Evolutionary conservation across 2,329 filamentous ascomycete species (phyloP).

Genomic region (Colletotrichum chrysophilum): DNA sequence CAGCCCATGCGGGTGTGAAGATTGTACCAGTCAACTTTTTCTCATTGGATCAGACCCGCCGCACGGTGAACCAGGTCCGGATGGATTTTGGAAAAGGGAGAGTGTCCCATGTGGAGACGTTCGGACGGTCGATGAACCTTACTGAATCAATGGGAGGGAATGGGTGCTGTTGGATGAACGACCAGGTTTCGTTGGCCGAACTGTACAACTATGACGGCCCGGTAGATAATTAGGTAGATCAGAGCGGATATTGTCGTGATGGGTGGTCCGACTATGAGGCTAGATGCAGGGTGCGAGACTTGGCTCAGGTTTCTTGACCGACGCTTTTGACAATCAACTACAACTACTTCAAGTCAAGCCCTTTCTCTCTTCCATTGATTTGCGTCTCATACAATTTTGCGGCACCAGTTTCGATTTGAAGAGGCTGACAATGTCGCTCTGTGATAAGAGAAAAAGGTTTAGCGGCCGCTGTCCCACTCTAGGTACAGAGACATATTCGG

Average conservation of each 20-base stretch:
- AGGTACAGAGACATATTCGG: neutral
- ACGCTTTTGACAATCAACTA: neutral
- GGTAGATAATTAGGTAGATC: neutral
- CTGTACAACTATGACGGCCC: neutral
- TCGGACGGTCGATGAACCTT: neutral
- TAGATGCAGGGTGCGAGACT: neutral
- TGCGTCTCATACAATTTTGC: neutral
- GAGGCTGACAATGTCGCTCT: neutral
- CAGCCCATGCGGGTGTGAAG: conserved; percentile 43
- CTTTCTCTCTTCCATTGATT: neutral
- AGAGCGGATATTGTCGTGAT: neutral
- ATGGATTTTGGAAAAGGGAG: conserved; percentile 34
- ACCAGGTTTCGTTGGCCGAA: neutral
- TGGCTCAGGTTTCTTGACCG: neutral
- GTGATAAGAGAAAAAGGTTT: neutral
- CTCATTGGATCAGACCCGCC: conserved; percentile 26
- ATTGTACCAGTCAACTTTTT: conserved; percentile 48
- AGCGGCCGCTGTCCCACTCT: neutral
- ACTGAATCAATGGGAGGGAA: neutral
- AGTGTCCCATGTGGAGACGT: neutral
- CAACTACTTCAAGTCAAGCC: neutral
- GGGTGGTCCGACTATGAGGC: neutral
- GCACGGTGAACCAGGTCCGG: conserved; percentile 36
- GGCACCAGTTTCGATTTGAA: neutral
- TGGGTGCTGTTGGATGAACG: neutral